Evolutionary conservation across 2,329 filamentous ascomycete species (phyloP).

Genomic region (Akanthomyces dipterigenus): DNA sequence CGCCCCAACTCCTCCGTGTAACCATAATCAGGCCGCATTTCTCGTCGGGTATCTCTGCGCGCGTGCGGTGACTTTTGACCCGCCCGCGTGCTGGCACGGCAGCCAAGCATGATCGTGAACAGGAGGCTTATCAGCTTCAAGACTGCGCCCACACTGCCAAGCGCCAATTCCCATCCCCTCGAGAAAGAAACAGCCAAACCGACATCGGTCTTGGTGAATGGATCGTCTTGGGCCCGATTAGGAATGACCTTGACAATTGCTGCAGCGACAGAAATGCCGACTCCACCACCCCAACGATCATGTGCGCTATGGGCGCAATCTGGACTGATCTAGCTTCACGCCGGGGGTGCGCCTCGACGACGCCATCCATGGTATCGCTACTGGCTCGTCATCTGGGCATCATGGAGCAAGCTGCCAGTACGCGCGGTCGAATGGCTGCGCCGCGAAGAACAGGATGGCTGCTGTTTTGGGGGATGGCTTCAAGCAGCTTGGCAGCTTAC

Average conservation of each 20-base stretch:
- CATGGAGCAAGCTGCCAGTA: neutral
- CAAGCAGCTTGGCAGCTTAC: neutral
- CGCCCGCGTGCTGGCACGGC: neutral
- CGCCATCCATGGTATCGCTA: neutral
- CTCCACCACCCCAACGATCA: conserved; percentile 9
- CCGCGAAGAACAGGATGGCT: neutral
- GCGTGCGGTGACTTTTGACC: neutral
- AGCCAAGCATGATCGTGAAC: neutral
- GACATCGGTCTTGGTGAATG: conserved; percentile 12
- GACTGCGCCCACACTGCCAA: neutral
- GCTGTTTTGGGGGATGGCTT: neutral
- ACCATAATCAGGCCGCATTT: neutral
- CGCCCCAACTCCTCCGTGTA: neutral
- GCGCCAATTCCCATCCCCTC: neutral
- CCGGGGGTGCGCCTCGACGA: neutral
- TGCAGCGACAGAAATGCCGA: conserved; percentile 9
- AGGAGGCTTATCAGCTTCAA: neutral
- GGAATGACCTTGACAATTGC: conserved; percentile 13
- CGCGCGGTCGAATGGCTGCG: neutral
- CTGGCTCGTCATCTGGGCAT: conserved; percentile 2
- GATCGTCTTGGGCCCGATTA: conserved; percentile 8
- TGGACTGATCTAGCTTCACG: conserved; percentile 8
- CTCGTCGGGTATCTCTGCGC: neutral
- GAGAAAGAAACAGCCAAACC: conserved; percentile 7
- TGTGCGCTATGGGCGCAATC: conserved; percentile 5